Evolutionary conservation across 108 stramenopile species (phyloP), one percentile per base, ranked within the genome.

Genomic region (Parmales sp.): DNA sequence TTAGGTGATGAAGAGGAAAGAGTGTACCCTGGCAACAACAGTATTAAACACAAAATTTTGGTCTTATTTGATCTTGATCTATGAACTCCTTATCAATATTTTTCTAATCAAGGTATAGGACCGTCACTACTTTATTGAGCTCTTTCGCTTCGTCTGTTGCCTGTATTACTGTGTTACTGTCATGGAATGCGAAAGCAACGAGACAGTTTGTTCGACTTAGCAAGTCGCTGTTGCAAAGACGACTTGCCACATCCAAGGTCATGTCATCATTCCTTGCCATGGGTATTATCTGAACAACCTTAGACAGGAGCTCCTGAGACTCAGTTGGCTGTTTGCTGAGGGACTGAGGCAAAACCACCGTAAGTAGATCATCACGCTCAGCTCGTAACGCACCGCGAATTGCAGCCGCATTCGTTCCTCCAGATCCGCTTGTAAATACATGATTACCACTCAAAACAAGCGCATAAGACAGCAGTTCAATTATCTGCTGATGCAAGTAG

Each of bases 181-280:
- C 92, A 76, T 95, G 94, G 70, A 92, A 95, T 0, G 94, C 94
- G 78, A 95, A 93, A 51, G 83, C 83, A 67, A 95, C 88, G 70
- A 95, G 80, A 51, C 93, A 90, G 73, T 95, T 91, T 34, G 90
- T 88, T 77, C 80, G 82, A 63, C 82, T 88, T 39, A 95, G 74
- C 34, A 95, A 75, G 77, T 90, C 86, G 28, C 83, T 86, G 77
- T 95, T 95, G 77, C 94, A 95, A 38, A 93, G 86, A 67, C 90
- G 72, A 65, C 82, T 82, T 38, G 94, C 94, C 0, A 89, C 76
- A 73, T 93, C 92, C 67, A 92, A 69, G 18, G 83, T 72, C 81
- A 92, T 70, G 1, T 72, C 78, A 73, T 92, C 90, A 73, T 89
- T 89, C 67, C 90, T 82, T 22, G 91, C 89, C 84, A 89, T 88